Evolutionary conservation across 495 filamentous ascomycete species (phyloP).

Genomic region (Trichoderma virens): DNA sequence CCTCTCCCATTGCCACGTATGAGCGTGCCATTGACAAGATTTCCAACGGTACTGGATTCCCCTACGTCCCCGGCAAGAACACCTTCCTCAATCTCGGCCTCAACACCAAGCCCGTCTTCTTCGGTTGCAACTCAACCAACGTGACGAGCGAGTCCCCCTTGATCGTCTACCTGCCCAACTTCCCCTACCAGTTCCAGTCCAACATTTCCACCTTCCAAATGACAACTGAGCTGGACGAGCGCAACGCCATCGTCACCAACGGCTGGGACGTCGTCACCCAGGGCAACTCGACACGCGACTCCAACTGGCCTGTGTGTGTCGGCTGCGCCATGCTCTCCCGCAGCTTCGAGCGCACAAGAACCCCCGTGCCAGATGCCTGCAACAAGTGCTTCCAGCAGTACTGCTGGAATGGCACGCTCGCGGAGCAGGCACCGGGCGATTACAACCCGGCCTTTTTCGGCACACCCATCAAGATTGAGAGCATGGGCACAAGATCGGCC

Average conservation of each 20-base stretch:
- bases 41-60: slow-evolving; percentile 77
- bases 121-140: slow-evolving; percentile 75
- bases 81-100: slow-evolving; percentile 83
- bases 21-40: slow-evolving; percentile 59
- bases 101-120: slow-evolving; percentile 84
- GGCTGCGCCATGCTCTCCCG: slow-evolving; percentile 83
- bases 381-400: slow-evolving; percentile 66
- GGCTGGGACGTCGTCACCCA: slow-evolving; percentile 75
- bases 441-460: slow-evolving; percentile 26
- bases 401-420: slow-evolving; percentile 77
- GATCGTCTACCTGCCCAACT: slow-evolving; percentile 86
- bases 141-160: slow-evolving; percentile 47
- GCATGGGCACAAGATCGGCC: slow-evolving; percentile 10
- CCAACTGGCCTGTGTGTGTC: slow-evolving; percentile 68
- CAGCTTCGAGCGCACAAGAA: slow-evolving; percentile 59
- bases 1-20: slow-evolving; percentile 75
- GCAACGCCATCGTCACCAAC: slow-evolving; percentile 74
- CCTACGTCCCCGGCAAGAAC: slow-evolving; percentile 68
- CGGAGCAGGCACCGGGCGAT: slow-evolving; percentile 26
- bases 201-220: slow-evolving; percentile 71
- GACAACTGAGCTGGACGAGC: slow-evolving; percentile 50
- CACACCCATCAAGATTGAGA: slow-evolving; percentile 17
- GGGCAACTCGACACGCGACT: slow-evolving; percentile 68
- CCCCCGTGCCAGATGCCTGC: slow-evolving; percentile 58
- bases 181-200: slow-evolving; percentile 62